Base-by-base conservation (phyloP, 257 asterid species). In the Lithospermum erythrorhizon region DNA sequence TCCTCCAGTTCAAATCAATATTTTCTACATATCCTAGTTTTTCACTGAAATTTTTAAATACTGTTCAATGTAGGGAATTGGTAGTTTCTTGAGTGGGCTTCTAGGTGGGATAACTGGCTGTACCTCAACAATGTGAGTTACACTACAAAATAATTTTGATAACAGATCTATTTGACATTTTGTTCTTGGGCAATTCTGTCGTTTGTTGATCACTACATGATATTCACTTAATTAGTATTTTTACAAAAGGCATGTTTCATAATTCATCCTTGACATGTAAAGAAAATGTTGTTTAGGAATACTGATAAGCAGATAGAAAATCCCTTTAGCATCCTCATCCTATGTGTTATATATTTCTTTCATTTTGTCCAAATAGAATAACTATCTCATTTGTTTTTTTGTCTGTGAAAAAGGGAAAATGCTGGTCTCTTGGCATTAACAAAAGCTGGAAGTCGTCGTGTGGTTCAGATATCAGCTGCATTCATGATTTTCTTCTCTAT, bases 401-500 rank as follows among this genome's bases (percentile, higher is more conserved):
- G 45, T 57, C 20, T 24, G 3, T 32, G 15, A 54, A 30, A 56
- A 73, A 90, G 96, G 51, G 95, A 87, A 76, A 85, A 90, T 64
- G 90, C 81, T 0, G 97, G 97, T 29, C 84, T 90, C 1, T 73
- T 84, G 66, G 96, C 95, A 61, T 63, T 83, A 47, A 87, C 96
- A 56, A 85, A 74, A 75, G 85, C 79, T 53, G 94, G 96, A 68
- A 84, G 97, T 69, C 75, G 97, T 76, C 80, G 95, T 68, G 84
- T 82, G 6, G 75, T 80, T 52, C 97, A 90, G 61, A 76, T 85
- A 60, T 78, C 97, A 57, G 70, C 96, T 2, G 45, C 63, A 11
- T 84, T 87, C 67, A 90, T 90, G 97, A 87, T 87, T 67, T 14
- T 80, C 68, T 85, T 84, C 76, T 81, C 97, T 61, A 11, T 90